Evolutionary conservation across 1,139 yeast genomes (phyloP), one percentile per base, ranked within the genome.

Genomic region (Candida pseudoviswanathii): DNA sequence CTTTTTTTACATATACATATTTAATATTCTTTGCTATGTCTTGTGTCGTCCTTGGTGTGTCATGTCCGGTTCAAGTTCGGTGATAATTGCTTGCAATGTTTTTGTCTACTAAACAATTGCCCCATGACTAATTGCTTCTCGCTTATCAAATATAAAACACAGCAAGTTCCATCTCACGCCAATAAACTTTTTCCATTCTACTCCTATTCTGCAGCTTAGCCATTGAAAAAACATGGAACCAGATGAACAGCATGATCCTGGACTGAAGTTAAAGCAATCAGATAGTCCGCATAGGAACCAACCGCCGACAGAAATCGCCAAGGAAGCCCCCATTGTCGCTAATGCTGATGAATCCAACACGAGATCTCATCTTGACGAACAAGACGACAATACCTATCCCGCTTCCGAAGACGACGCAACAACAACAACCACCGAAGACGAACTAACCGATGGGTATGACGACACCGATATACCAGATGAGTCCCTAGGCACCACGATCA

Each of bases 401-500:
- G 8, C 42, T 27, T 27, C 42, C 25, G 30, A 33, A 24, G 51
- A 45, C 6, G 39, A 37, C 33, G 42, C 30, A 26, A 44, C 45
- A 6, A 50, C 47, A n/a, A 49, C 6, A 38, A 21, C 39, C 3
- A 34, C 39, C 21, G 36, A 37, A 24, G 46, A 49, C 8, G 52
- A 50, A n/a, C 49, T 16, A 16, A 16, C 44, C 16, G 51, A 45
- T 10, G 42, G 39, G 30, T 40, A 36, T 31, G 45, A 45, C 40
- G 36, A 29, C 11, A 24, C 41, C 27, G 50, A 53, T 5, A 3
- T 11, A 10, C 16, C 45, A 38, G 43, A 61, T 47, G 74, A 69
- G 47, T 66, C 75, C 3, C 65, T 75, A 39, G 63, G 77, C 2
- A 61, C 73, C 11, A 71, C 77, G 37, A 76, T 76, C 24, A 58